These are phyloP conservation scores for Aspergillus sp. DNA, from an alignment of 2,329 filamentous ascomycete species.

Conservation along the genomic window DNA sequence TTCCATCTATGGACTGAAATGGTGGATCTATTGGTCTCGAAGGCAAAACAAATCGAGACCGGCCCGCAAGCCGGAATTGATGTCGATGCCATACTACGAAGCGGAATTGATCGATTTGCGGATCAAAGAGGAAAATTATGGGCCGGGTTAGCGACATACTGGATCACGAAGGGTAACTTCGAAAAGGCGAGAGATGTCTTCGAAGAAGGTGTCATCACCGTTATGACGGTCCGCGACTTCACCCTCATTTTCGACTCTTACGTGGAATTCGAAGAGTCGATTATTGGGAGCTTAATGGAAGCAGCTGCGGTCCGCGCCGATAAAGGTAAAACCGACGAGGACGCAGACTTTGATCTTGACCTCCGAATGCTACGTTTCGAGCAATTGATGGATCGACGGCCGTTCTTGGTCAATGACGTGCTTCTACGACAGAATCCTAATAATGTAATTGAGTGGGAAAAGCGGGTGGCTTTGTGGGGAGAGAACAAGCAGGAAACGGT, in stretches of 20 bases:
- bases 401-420: slow-evolving; percentile 94
- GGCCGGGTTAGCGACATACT: slow-evolving; percentile 91
- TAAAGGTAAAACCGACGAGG: slow-evolving; percentile 66
- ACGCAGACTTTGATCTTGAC: slow-evolving; percentile 88
- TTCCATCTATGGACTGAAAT: slow-evolving; percentile 98
- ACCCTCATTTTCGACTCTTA: slow-evolving; percentile 95
- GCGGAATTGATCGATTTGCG: slow-evolving; percentile 80
- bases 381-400: slow-evolving; percentile 91
- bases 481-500: slow-evolving; percentile 87
- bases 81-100: slow-evolving; percentile 85
- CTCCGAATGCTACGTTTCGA: slow-evolving; percentile 97
- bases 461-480: slow-evolving; percentile 90
- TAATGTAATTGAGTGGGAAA: slow-evolving; percentile 95
- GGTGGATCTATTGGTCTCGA: slow-evolving; percentile 86
- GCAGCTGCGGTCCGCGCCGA: slow-evolving; percentile 71
- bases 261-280: slow-evolving; percentile 91
- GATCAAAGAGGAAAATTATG: slow-evolving; percentile 93
- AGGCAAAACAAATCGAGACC: slow-evolving; percentile 77
- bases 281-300: slow-evolving; percentile 87
- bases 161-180: slow-evolving; percentile 87
- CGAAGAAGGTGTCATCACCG: slow-evolving; percentile 92
- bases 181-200: slow-evolving; percentile 89
- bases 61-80: slow-evolving; percentile 75
- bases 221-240: slow-evolving; percentile 98
- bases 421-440: slow-evolving; percentile 91